A percentile compares a stretch with the other conserved stretches of the same genome.
Conservation (phyloP, 2,329 filamentous ascomycete species). For the Sporothrix sp. region DNA sequence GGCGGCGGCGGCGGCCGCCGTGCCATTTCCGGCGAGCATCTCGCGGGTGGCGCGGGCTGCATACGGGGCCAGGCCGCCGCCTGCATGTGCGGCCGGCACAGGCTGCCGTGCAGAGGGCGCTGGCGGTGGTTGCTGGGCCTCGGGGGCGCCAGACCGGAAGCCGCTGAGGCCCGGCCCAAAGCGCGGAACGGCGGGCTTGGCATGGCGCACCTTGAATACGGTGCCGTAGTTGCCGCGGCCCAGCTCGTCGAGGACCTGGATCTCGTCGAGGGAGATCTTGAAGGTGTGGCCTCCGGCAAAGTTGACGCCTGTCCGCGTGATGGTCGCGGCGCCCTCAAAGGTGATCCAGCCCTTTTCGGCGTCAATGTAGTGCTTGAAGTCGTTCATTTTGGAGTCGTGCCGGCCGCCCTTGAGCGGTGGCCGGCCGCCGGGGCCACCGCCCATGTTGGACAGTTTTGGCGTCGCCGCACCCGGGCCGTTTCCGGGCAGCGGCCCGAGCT, state of each 20-base stretch:
- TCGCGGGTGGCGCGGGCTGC: too few species aligned
- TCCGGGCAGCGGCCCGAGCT: constrained; percentile 36
- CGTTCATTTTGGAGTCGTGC: constrained; percentile 43
- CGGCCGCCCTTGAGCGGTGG: constrained; percentile 27
- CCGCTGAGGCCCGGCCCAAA: constrained; percentile 50
- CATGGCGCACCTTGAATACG: constrained; percentile 91
- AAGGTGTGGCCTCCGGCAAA: constrained; percentile 86
- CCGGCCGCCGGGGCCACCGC: constrained; percentile 16
- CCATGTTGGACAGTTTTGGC: constrained; percentile 37
- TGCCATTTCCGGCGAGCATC: too few species aligned
- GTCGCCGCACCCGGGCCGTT: constrained; percentile 24
- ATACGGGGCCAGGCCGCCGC: not conserved
- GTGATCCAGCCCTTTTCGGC: constrained; percentile 83
- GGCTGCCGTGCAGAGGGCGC: not conserved
- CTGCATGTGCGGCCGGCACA: constrained; percentile 16
- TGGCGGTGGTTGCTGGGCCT: not conserved
- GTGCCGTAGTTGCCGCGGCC: constrained; percentile 98
- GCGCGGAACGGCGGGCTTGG: constrained; percentile 49
- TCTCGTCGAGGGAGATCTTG: constrained; percentile 89
- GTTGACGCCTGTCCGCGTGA: constrained; percentile 82
- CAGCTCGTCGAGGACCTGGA: constrained; percentile 84
- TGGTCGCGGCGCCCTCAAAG: constrained; percentile 85
- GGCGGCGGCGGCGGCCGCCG: constrained; percentile 18
- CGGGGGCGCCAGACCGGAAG: constrained; percentile 26
- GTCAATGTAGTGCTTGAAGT: constrained; percentile 73